These are phyloP conservation scores for Amaranthus hypochondriacus DNA, from an alignment of 148 eudicot species.

Conservation along the genomic window DNA sequence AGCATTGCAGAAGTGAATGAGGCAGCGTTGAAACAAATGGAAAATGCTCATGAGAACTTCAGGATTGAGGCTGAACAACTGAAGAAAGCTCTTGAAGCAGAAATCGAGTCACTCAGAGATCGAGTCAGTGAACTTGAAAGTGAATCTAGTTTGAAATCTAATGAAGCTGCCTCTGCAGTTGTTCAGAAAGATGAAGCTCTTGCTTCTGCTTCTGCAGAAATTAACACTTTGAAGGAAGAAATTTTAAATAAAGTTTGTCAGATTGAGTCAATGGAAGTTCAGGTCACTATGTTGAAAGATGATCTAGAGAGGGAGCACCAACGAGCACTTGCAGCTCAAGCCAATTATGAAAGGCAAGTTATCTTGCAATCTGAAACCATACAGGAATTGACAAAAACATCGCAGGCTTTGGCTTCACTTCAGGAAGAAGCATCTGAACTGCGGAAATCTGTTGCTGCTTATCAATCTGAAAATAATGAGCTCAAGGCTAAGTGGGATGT, in stretches of 20 bases:
- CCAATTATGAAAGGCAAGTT: slow-evolving; percentile 95
- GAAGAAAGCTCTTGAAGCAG: slow-evolving; percentile 66
- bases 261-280: slow-evolving; percentile 47
- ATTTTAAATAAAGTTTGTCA: slow-evolving; percentile 48
- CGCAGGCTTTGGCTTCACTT: slow-evolving; percentile 60
- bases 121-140: slow-evolving; percentile 57
- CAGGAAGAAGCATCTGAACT: slow-evolving; percentile 67
- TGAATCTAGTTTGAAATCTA: slow-evolving; percentile 46
- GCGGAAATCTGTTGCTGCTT: slow-evolving; percentile 48
- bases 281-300: slow-evolving; percentile 53
- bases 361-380: slow-evolving; percentile 89
- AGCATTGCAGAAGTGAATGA: slow-evolving; percentile 89
- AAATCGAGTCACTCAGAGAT: slow-evolving; percentile 51
- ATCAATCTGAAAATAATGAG: slow-evolving; percentile 64
- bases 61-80: slow-evolving; percentile 63
- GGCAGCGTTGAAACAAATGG: slow-evolving; percentile 78
- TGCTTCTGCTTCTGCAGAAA: slow-evolving; percentile 55
- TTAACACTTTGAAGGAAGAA: slow-evolving; percentile 62
- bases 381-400: slow-evolving; percentile 85
- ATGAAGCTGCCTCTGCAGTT: slow-evolving; percentile 57
- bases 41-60: slow-evolving; percentile 58
- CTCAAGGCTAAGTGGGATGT: slow-evolving; percentile 66
- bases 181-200: slow-evolving; percentile 59
- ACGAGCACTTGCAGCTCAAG: slow-evolving; percentile 62
- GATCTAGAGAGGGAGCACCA: slow-evolving; percentile 75